phyloP scores from a whole-genome alignment of 75 land plant species.

The Sequoia sempervirens region DNA sequence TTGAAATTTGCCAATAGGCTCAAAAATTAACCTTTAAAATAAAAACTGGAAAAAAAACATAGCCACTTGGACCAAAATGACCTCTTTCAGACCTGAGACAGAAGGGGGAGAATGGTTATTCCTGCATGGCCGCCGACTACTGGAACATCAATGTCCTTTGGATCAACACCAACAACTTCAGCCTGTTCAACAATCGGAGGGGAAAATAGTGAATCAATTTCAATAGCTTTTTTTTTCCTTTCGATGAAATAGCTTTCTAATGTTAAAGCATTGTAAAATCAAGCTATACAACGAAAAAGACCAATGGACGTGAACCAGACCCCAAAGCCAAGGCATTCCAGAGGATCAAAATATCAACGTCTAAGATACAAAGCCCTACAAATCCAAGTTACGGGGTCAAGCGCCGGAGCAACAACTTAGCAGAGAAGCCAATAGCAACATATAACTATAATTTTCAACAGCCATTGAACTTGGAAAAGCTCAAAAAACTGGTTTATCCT shows the following conservation, averaged over 20 bases:
- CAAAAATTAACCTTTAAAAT: background rate
- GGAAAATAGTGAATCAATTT: background rate
- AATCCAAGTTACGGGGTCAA: no score
- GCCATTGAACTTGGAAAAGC: no score
- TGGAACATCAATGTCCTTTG: conserved; percentile 81
- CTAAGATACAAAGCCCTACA: no score
- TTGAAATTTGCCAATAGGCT: background rate
- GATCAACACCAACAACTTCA: conserved; percentile 94
- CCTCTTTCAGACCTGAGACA: conserved; percentile 73
- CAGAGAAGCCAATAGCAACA: no score
- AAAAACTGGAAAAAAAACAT: background rate
- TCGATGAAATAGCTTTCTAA: no score
- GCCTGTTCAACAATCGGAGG: conserved; percentile 47
- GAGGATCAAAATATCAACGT: background rate
- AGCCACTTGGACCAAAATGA: background rate
- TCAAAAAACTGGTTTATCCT: no score
- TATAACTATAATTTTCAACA: no score
- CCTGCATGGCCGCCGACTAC: conserved; percentile 99
- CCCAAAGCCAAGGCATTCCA: background rate
- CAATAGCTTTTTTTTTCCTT: background rate
- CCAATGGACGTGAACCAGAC: background rate
- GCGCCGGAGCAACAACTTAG: no score
- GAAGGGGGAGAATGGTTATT: conserved; percentile 89
- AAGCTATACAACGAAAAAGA: background rate
- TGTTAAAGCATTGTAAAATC: no score